Evolutionary conservation across 169 alveolate species (phyloP).

Genomic region (Plasmodium vinckei): DNA sequence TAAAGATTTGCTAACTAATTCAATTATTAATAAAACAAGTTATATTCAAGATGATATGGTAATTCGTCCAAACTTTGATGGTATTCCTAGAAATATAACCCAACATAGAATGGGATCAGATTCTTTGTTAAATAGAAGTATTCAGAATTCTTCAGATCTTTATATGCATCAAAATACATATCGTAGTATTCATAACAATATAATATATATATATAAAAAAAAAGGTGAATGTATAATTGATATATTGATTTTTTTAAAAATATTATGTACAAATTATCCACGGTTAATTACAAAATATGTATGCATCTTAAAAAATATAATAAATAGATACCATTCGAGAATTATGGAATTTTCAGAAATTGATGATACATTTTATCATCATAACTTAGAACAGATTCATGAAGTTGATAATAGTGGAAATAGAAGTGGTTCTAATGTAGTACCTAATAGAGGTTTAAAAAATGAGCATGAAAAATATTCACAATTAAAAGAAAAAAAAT

Average conservation of each 20-base stretch:
- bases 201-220: constrained; percentile 44
- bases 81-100: too few species aligned
- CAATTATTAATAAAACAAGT: background rate
- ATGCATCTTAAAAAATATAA: constrained; percentile 57
- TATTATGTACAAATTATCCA: constrained; percentile 44
- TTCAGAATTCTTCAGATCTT: too few species aligned
- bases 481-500: constrained; percentile 18
- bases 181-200: background rate
- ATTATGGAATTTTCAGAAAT: constrained; percentile 75
- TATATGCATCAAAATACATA: background rate
- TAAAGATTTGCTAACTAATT: background rate
- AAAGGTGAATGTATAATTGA: constrained; percentile 69
- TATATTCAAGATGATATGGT: background rate
- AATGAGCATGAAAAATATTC: constrained; percentile 2
- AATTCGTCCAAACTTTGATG: background rate
- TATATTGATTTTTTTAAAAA: constrained; percentile 28
- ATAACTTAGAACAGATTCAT: constrained; percentile 28
- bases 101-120: background rate
- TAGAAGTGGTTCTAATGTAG: too few species aligned
- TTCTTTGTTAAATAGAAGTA: background rate
- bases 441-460: background rate
- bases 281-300: constrained; percentile 46
- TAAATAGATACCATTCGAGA: constrained; percentile 66
- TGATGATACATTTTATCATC: constrained; percentile 66
- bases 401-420: background rate